A percentile compares a stretch with the other conserved stretches of the same genome.
phyloP scores from a whole-genome alignment of 164 flowering plant species.

The Brasenia schreberi region DNA sequence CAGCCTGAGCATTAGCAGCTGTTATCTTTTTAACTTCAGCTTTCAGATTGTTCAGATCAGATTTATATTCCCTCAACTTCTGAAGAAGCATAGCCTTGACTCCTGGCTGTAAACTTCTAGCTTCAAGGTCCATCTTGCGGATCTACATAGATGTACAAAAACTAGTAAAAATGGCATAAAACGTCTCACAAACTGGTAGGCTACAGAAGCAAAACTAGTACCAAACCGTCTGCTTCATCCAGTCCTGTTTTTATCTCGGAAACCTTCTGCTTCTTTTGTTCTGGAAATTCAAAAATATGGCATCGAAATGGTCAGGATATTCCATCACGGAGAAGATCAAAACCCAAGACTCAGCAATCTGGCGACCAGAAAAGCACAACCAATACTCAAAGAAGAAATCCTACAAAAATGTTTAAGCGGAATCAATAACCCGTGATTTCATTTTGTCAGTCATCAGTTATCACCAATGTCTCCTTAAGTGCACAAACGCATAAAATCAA shows the following conservation, averaged over 20 bases:
- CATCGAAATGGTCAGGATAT: not conserved
- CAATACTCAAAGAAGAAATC: too few relatives aligned
- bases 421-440: too few relatives aligned
- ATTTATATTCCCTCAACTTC: constrained; percentile 78
- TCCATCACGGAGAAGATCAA: not conserved
- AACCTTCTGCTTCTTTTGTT: constrained; percentile 69
- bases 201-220: constrained; percentile 7
- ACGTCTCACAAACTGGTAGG: too few relatives aligned
- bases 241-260: constrained; percentile 58
- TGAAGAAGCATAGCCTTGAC: constrained; percentile 72
- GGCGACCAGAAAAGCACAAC: not conserved
- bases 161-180: too few relatives aligned
- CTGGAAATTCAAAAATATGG: constrained; percentile 23
- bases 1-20: not conserved
- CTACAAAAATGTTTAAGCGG: too few relatives aligned
- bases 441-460: too few relatives aligned
- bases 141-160: constrained; percentile 22
- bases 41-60: constrained; percentile 78
- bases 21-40: constrained; percentile 48
- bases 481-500: too few relatives aligned
- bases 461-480: too few relatives aligned
- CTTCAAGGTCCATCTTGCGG: constrained; percentile 87
- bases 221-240: constrained; percentile 84
- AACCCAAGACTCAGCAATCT: not conserved
- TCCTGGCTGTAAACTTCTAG: constrained; percentile 82